Conservation (phyloP, 306 rosid genomes). For the Arachis stenosperma region DNA sequence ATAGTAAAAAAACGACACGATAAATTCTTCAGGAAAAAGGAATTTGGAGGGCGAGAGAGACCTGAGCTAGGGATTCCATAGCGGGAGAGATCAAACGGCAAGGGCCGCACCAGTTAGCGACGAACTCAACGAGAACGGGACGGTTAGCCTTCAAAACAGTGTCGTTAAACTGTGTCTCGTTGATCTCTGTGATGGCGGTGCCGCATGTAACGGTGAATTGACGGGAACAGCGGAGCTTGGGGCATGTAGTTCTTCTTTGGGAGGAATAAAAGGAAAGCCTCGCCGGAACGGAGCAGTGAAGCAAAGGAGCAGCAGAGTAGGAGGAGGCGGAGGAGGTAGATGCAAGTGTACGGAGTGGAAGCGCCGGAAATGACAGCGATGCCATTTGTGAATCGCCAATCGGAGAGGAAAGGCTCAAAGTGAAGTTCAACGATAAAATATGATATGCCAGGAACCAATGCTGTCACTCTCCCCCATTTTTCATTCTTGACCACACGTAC, state of each 20-base stretch:
- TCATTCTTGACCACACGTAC: constrained; percentile 10
- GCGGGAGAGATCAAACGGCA: constrained; percentile 82
- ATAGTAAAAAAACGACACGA: background rate
- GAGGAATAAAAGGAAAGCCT: constrained; percentile 35
- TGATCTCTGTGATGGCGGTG: constrained; percentile 56
- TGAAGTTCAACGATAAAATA: background rate
- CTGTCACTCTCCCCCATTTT: background rate
- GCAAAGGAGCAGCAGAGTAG: constrained; percentile 23
- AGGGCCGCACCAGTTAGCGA: constrained; percentile 92
- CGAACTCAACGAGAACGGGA: constrained; percentile 89
- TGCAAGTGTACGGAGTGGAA: constrained; percentile 43
- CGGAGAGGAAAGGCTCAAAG: constrained; percentile 1
- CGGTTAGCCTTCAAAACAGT: constrained; percentile 63
- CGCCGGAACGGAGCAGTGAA: constrained; percentile 10
- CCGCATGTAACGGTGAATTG: constrained; percentile 54
- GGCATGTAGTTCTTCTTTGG: constrained; percentile 9
- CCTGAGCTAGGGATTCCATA: constrained; percentile 77
- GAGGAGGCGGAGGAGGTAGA: constrained; percentile 37
- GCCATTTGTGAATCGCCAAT: constrained; percentile 37
- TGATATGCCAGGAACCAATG: background rate
- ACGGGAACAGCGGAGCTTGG: constrained; percentile 30
- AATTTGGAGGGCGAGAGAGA: constrained; percentile 14
- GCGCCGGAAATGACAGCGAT: constrained; percentile 16
- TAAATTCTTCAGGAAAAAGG: too few relatives aligned
- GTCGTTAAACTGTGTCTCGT: constrained; percentile 66